Conservation (phyloP, 805 yeast species). For the Dipodascus geniculatus region DNA sequence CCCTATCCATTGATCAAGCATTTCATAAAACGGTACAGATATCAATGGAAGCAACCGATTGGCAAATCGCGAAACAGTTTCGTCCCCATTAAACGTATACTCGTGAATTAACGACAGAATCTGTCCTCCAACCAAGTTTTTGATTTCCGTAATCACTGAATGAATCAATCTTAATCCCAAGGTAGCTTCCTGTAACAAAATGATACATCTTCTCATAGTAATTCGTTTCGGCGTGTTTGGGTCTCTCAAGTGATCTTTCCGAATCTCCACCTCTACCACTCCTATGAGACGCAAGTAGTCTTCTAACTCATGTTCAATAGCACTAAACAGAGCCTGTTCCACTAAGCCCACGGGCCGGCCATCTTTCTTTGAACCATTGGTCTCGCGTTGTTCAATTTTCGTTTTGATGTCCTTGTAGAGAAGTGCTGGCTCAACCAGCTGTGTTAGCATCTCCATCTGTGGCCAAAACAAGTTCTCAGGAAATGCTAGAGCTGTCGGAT, state of each 20-base stretch:
- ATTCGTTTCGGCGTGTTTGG: conserved; percentile 19
- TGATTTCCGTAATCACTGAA: conserved; percentile 30
- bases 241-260: conserved; percentile 17
- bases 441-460: conserved; percentile 41
- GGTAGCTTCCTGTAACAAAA: conserved; percentile 38
- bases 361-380: conserved; percentile 11
- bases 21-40: conserved; percentile 47
- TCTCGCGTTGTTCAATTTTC: conserved; percentile 13
- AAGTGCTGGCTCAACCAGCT: conserved; percentile 61
- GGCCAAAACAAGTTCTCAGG: conserved; percentile 37
- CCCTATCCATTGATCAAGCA: conserved; percentile 54
- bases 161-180: conserved; percentile 46
- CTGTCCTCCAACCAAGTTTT: conserved; percentile 32
- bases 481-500: conserved; percentile 9
- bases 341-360: conserved; percentile 33
- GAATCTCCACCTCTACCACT: conserved; percentile 30
- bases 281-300: conserved; percentile 35
- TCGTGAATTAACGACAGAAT: conserved; percentile 42
- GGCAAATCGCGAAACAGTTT: conserved; percentile 34
- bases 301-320: conserved; percentile 32
- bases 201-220: conserved; percentile 25
- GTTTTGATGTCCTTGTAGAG: conserved; percentile 39
- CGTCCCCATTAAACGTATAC: conserved; percentile 55
- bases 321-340: conserved; percentile 47
- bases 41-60: conserved; percentile 33